Base-by-base conservation (phyloP, 331 rosid genomes). In the Stylosanthes scabra region DNA sequence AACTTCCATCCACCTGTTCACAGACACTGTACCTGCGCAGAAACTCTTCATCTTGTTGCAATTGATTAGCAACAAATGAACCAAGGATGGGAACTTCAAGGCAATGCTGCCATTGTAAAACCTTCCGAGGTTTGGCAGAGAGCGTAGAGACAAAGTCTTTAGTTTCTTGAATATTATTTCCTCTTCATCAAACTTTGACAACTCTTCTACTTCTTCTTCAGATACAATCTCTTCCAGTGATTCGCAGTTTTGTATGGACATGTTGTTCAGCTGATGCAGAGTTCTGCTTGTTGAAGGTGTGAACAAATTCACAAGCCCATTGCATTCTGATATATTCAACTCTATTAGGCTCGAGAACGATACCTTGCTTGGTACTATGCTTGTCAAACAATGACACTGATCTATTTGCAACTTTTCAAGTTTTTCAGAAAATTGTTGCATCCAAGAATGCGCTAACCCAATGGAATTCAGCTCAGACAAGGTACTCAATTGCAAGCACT, bases 401-500 rank as follows among this genome's bases (percentile, higher is more conserved):
- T 0, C 1, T 11, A 15, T 3, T 7, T 5, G 10, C 16, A 75
- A 66, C 2, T 15, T 29, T 20, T 57, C 41, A 3, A 75, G 28
- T 3, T 45, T 65, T 65, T 7, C 46, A 8, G 29, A 4, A 75
- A 2, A 1, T 59, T 41, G 47, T 11, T 9, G 6, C 11, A 65
- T 4, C 79, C 73, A 65, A 0, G 73, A 16, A 3, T 74, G 41
- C 45, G 65, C 79, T 7, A 75, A 66, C 25, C 80, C 80, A 7
- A 66, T 75, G 16, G 74, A 57, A 31, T 11, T 20, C 0, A 75
- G 52, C 66, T 31, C 0, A 2, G 8, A 1, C 9, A 76, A 27
- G 27, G 0, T 0, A 0, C 2, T 4, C 37, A 76, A 14, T 2
- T 3, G 2, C 27, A 76, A 12, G 0, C 9, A 7, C 20, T 58